Base-by-base conservation (phyloP, 495 filamentous ascomycete genomes). In the Daldinia vernicosa region DNA sequence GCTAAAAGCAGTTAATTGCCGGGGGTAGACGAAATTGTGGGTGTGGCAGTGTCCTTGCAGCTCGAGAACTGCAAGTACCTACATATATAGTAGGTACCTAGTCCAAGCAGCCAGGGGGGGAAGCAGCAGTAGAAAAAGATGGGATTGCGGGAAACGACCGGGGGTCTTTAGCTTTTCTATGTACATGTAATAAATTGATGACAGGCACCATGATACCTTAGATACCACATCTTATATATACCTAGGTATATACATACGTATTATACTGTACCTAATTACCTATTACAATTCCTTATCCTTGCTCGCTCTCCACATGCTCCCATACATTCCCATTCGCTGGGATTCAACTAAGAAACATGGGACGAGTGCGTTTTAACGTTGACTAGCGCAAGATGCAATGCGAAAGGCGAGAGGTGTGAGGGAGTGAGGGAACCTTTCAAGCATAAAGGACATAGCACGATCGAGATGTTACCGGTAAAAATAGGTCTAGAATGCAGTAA, bases 321-420 rank as follows among this genome's bases (percentile, higher is more conserved):
- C 70, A 73, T 73, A 45, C 62, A 33, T 73, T 73, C 70, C 70
- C 66, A 73, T 73, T 73, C 60, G 70, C 62, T 63, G n/a, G 47
- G 61, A n/a, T 58, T 43, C n/a, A 60, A 69, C 51, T 53, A 63
- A 58, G 70, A 73, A 73, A 73, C 58, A 63, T 66, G 58, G 66
- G 66, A 69, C 57, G 66, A 66, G 60, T 68, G 55, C 27, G 56
- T 65, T 68, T 65, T 66, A 43, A 64, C 52, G 45, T 69, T 66
- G 53, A 22, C 60, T 69, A 73, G 66, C 58, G 61, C 35, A n/a
- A 59, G 61, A 73, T 63, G 47, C 66, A 51, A 60, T 26, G 19
- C 35, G 11, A 53, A 40, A 60, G 39, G 58, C 32, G 27, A 30
- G 37, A 39, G 26, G 52, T 35, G n/a, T 35, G 32, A 47, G 0